phyloP scores from a whole-genome alignment of 2,329 filamentous ascomycete species.

The Fusarium xyrophilum region DNA sequence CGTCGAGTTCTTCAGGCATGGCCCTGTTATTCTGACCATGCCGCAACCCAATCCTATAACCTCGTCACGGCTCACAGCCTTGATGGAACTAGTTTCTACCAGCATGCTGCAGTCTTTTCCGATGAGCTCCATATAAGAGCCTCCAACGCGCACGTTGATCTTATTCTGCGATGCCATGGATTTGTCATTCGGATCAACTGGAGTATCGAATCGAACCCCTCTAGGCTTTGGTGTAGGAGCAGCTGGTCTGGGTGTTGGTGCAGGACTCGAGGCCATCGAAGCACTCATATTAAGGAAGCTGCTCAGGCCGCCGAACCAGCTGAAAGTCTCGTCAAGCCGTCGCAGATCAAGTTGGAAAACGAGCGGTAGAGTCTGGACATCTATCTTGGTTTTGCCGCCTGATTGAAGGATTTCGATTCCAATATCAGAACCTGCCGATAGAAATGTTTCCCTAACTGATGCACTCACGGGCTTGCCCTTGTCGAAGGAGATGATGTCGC shows the following conservation, averaged over 20 bases:
- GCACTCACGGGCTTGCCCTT: conserved; percentile 62
- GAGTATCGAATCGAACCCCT: conserved; percentile 65
- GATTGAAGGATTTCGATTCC: conserved; percentile 60
- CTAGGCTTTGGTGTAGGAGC: conserved; percentile 55
- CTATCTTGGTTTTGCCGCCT: conserved; percentile 57
- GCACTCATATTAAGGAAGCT: conserved; percentile 87
- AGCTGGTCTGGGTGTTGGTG: conserved; percentile 51
- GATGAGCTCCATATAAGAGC: conserved; percentile 75
- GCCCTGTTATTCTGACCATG: conserved; percentile 76
- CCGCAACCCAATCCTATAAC: conserved; percentile 77
- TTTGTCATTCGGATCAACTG: conserved; percentile 57
- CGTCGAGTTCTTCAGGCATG: conserved; percentile 61
- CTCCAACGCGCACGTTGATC: conserved; percentile 77
- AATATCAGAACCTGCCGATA: conserved; percentile 64
- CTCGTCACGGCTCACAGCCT: conserved; percentile 76
- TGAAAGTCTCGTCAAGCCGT: conserved; percentile 83
- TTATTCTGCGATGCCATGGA: conserved; percentile 65
- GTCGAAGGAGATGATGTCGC: conserved; percentile 70
- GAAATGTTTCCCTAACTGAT: conserved; percentile 65
- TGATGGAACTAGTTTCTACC: conserved; percentile 81
- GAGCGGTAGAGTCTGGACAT: conserved; percentile 78
- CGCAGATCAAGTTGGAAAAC: conserved; percentile 79
- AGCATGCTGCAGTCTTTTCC: conserved; percentile 78
- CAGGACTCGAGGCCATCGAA: conserved; percentile 79
- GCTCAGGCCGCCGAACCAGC: conserved; percentile 89